Evolutionary conservation across 2,329 filamentous ascomycete species (phyloP).

Genomic region (Didymellaceae sp.): DNA sequence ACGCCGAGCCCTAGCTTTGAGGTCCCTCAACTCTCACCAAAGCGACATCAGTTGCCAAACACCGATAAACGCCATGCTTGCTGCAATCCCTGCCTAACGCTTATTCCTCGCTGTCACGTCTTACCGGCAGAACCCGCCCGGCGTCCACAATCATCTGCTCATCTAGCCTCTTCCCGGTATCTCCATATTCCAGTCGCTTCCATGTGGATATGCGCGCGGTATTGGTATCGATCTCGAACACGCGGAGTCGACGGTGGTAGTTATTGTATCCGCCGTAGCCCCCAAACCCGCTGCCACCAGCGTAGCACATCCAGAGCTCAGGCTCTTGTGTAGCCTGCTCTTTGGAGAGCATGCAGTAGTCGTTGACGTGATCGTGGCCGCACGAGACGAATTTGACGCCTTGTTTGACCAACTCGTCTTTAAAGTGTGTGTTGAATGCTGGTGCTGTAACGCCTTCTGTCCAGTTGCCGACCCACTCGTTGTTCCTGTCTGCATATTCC

Average conservation of each 20-base stretch:
- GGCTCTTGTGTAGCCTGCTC: slow-evolving; percentile 54
- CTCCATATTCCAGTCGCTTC: slow-evolving; percentile 80
- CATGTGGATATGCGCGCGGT: slow-evolving; percentile 87
- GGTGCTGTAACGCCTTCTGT: slow-evolving; percentile 87
- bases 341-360: slow-evolving; percentile 79
- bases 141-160: slow-evolving; percentile 68
- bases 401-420: slow-evolving; percentile 84
- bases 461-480: slow-evolving; percentile 72
- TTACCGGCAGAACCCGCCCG: slow-evolving; percentile 53
- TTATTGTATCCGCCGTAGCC: slow-evolving; percentile 92
- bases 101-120: slow-evolving; percentile 1
- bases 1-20: slow-evolving; percentile 1
- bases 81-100: neutral
- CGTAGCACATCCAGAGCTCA: slow-evolving; percentile 97
- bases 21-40: neutral
- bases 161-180: slow-evolving; percentile 59
- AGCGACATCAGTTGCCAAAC: neutral
- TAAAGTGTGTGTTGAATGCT: slow-evolving; percentile 89
- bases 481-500: slow-evolving; percentile 73
- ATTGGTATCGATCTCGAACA: slow-evolving; percentile 95
- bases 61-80: slow-evolving; percentile 7
- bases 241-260: slow-evolving; percentile 80
- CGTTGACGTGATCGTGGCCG: slow-evolving; percentile 96
- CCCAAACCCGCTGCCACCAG: slow-evolving; percentile 87
- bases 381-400: slow-evolving; percentile 87